Evolutionary conservation across 805 yeast species (phyloP), one percentile per base, ranked within the genome.

Genomic region (Saccharomycopsis fodiens): DNA sequence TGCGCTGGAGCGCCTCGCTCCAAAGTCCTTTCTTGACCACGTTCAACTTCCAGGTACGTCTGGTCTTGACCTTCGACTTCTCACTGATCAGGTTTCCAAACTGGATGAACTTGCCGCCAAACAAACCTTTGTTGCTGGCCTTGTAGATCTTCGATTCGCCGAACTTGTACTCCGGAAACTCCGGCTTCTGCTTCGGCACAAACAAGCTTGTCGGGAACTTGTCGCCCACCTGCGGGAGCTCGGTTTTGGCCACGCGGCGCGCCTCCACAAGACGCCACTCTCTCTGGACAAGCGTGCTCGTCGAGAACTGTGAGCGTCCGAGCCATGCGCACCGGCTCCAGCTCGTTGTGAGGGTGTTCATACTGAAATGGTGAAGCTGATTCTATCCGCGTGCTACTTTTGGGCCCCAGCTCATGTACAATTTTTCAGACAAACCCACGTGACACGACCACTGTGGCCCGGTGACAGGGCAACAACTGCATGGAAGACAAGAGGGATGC

Each of bases 61-160:
- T 74, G 49, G 78, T 78, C 58, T 79, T 81, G 66, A 85, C 86
- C 46, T 74, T 72, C 43, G 79, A 79, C 58, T 75, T 70, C 59
- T 87, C 95, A 13, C 95, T 78, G 48, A 89, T 73, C 47, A 77
- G 75, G 63, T 86, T 77, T 55, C 96, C 94, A 52, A 79, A 73
- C 53, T 77, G 79, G 42, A 85, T 75, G 58, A 82, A 82, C 46
- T 84, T 76, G 13, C 96, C 98, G 20, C 97, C 99, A 61, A 76
- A 91, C 35, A 93, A 71, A 3, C 97, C 98, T 42, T 81, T 68
- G 61, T 91, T 86, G 55, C 89, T 79, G 64, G 88, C 83, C 60
- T 88, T 88, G 69, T 79, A 91, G 51, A 78, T 72, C 44, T 69
- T 65, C 2, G 96, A 73, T 48, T 84, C 88, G 22, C 91, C 91